phyloP scores from a whole-genome alignment of 2,329 filamentous ascomycete species.

The Sclerotinia borealis region DNA sequence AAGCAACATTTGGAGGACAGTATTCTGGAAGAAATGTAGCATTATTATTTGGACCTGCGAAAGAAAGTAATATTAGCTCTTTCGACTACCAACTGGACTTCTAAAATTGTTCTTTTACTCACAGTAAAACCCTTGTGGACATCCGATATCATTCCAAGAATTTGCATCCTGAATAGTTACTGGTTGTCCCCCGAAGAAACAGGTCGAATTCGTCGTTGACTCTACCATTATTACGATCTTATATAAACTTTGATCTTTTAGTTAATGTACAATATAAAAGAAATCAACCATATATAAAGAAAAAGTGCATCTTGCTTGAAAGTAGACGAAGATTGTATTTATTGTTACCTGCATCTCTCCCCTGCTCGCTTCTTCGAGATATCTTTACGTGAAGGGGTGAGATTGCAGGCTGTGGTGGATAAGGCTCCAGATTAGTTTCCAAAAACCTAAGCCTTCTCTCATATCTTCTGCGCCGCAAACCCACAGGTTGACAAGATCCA shows the following conservation, averaged over 20 bases:
- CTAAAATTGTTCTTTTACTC: background rate
- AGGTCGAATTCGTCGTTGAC: conserved; percentile 7
- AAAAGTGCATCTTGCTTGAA: background rate
- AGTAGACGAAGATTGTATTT: background rate
- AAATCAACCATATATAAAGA: background rate
- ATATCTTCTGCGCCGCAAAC: background rate
- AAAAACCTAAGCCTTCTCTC: conserved; percentile 1
- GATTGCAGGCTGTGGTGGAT: background rate
- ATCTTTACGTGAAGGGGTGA: conserved; percentile 4
- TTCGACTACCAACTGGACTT: background rate
- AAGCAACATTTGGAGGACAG: conserved; percentile 22
- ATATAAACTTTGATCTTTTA: background rate
- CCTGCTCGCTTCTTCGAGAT: background rate
- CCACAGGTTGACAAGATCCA: background rate
- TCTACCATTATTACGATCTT: background rate
- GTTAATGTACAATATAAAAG: background rate
- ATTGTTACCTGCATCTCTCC: background rate
- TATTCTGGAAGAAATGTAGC: conserved; percentile 21
- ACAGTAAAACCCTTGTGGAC: conserved; percentile 7
- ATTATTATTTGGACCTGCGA: conserved; percentile 9
- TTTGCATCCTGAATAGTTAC: conserved; percentile 1
- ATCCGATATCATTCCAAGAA: conserved; percentile 8
- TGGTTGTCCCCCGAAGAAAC: conserved; percentile 3
- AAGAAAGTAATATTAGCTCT: background rate
- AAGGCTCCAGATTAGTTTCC: background rate